Conservation (phyloP, 1,139 yeast genomes). For the Kurtzmaniella quercitrusa region DNA sequence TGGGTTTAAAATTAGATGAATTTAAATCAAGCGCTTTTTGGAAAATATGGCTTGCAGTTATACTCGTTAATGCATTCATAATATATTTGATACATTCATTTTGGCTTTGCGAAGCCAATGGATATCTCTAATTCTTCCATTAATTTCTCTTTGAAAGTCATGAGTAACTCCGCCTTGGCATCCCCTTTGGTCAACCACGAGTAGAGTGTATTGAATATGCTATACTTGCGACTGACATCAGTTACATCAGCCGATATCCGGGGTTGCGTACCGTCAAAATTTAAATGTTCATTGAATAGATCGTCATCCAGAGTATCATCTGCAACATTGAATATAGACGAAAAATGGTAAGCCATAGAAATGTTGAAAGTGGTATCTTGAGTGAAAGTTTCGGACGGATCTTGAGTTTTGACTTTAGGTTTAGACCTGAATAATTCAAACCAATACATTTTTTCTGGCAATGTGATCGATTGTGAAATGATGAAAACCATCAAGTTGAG, state of each 20-base stretch:
- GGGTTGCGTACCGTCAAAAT: not conserved
- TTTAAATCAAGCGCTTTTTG: too few relatives aligned
- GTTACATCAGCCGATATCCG: conserved; percentile 1
- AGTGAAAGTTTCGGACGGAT: not conserved
- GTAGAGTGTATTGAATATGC: not conserved
- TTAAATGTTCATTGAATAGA: conserved; percentile 7
- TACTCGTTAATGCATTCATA: too few relatives aligned
- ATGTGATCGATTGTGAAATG: conserved; percentile 9
- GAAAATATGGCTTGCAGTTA: too few relatives aligned
- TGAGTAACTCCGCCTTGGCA: not conserved
- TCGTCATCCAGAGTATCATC: conserved; percentile 6
- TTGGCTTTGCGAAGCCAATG: too few relatives aligned
- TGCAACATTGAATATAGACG: conserved; percentile 9
- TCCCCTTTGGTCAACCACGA: not conserved
- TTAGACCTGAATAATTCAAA: not conserved
- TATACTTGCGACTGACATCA: not conserved
- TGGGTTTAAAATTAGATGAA: too few relatives aligned
- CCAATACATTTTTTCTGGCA: not conserved
- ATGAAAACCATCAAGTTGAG: conserved; percentile 25
- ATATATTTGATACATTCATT: too few relatives aligned
- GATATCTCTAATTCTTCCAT: not conserved
- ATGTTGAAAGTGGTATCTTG: conserved; percentile 3
- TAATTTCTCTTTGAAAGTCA: not conserved
- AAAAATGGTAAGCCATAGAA: conserved; percentile 7
- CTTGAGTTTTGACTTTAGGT: not conserved